A percentile compares a stretch with the other conserved stretches of the same genome.
phyloP scores from a whole-genome alignment of 1,139 yeast genomes.

The Yamadazyma dushanensis region DNA sequence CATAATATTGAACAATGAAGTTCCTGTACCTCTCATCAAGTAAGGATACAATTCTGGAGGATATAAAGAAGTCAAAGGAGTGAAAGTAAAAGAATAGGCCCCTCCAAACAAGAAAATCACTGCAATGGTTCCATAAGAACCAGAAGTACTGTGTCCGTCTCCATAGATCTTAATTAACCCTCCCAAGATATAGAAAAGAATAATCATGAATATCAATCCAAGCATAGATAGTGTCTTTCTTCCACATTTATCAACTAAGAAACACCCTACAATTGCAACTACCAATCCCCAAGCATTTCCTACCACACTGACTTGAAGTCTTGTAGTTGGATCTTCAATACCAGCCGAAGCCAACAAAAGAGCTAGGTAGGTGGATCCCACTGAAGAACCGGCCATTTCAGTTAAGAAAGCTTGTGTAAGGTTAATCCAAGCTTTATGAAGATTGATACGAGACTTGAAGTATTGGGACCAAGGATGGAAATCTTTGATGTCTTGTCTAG shows the following conservation, averaged over 20 bases:
- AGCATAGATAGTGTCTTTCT: conserved; percentile 5
- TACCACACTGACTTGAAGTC: conserved; percentile 11
- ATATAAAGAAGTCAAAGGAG: conserved; percentile 14
- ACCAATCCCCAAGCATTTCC: conserved; percentile 12
- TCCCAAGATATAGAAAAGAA: conserved; percentile 12
- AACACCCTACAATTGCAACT: conserved; percentile 11
- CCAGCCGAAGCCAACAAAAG: conserved; percentile 12
- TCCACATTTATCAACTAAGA: conserved; percentile 12
- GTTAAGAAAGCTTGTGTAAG: conserved; percentile 9
- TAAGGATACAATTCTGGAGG: conserved; percentile 12
- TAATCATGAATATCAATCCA: conserved; percentile 12
- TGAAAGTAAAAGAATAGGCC: conserved; percentile 13
- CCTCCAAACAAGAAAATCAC: conserved; percentile 17
- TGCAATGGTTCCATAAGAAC: conserved; percentile 15
- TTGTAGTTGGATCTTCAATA: conserved; percentile 7
- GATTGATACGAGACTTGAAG: not conserved
- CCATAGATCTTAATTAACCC: conserved; percentile 14
- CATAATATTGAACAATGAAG: not conserved
- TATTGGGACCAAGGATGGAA: not conserved
- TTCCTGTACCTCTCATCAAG: conserved; percentile 1
- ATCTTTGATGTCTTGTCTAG: too few relatives aligned
- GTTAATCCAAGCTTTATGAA: not conserved
- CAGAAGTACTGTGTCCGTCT: conserved; percentile 10
- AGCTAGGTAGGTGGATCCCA: conserved; percentile 14
- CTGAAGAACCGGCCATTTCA: conserved; percentile 17